Percentiles rank a stretch among this genome's conserved stretches.
Conservation (phyloP, 208 protist species). For the Crithidia sp. region DNA sequence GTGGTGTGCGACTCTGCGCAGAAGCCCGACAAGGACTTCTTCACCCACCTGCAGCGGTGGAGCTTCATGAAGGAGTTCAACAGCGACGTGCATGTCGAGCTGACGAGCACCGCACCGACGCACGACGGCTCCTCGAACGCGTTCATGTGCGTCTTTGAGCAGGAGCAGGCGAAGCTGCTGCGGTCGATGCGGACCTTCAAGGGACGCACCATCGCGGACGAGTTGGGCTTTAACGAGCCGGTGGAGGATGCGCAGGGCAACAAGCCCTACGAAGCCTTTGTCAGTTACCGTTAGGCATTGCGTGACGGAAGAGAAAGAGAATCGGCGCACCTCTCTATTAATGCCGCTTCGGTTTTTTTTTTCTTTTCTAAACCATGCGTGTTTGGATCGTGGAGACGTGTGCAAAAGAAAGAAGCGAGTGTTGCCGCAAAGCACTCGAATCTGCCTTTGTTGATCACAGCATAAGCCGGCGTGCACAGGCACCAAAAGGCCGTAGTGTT, state of each 20-base stretch:
- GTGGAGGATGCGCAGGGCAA: slow-evolving; percentile 61
- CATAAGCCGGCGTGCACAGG: too few relatives aligned
- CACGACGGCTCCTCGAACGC: slow-evolving; percentile 20
- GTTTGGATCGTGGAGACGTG: background rate
- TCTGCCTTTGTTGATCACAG: too few relatives aligned
- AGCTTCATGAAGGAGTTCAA: slow-evolving; percentile 89
- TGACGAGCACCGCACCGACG: slow-evolving; percentile 45
- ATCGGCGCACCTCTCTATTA: too few relatives aligned
- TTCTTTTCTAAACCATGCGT: slow-evolving; percentile 19
- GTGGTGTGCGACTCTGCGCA: slow-evolving; percentile 47
- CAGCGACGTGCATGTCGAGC: slow-evolving; percentile 86
- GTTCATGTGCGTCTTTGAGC: slow-evolving; percentile 72
- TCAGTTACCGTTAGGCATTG: slow-evolving; percentile 34
- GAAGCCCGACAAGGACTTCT: slow-evolving; percentile 58
- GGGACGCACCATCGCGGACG: slow-evolving; percentile 61
- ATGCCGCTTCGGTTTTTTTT: slow-evolving; percentile 14
- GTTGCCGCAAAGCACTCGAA: too few relatives aligned
- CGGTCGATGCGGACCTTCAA: slow-evolving; percentile 62
- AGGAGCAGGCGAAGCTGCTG: slow-evolving; percentile 63
- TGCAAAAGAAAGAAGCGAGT: background rate
- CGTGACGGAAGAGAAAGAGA: too few relatives aligned
- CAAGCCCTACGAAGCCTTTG: slow-evolving; percentile 44
- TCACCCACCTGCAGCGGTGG: slow-evolving; percentile 79
- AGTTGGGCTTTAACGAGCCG: slow-evolving; percentile 78
- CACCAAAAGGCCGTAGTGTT: too few relatives aligned